Conservation (phyloP, 805 yeast genomes). For the Diddensiella caesifluorescens region DNA sequence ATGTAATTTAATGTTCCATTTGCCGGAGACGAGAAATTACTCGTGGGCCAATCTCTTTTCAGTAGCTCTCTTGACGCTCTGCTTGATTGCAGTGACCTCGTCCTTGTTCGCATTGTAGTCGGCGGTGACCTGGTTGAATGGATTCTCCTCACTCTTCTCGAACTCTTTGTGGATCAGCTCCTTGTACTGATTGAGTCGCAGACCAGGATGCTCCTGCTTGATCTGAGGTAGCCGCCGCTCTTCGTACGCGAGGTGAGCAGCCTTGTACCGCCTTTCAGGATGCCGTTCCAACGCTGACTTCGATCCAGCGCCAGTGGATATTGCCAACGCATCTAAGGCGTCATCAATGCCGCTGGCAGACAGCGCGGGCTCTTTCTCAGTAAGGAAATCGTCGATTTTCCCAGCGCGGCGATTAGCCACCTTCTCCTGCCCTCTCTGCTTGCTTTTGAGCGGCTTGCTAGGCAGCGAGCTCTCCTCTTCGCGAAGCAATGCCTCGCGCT, state of each 20-base stretch:
- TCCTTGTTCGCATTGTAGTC: conserved; percentile 54
- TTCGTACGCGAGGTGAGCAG: conserved; percentile 68
- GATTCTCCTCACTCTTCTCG: conserved; percentile 74
- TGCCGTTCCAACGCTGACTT: conserved; percentile 70
- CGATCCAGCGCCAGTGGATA: conserved; percentile 52
- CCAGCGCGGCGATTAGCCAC: conserved; percentile 56
- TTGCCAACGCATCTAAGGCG: conserved; percentile 71
- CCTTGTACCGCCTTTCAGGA: conserved; percentile 84
- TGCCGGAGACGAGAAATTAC: background rate
- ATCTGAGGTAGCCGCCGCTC: conserved; percentile 66
- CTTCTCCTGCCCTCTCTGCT: conserved; percentile 65
- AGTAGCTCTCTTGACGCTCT: conserved; percentile 44
- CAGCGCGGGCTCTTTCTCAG: conserved; percentile 48
- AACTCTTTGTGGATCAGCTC: conserved; percentile 72
- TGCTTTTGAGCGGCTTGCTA: conserved; percentile 45
- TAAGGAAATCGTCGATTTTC: conserved; percentile 64
- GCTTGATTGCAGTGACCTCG: conserved; percentile 45
- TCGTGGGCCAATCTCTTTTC: conserved; percentile 36
- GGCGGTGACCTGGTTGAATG: conserved; percentile 73
- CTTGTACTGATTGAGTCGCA: conserved; percentile 72
- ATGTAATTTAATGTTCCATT: background rate
- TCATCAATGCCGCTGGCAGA: conserved; percentile 71
- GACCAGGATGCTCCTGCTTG: conserved; percentile 72
- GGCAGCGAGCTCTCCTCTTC: conserved; percentile 65
- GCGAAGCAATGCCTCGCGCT: conserved; percentile 60